Evolutionary conservation across 768 basidiomycete genomes (phyloP), one percentile per base, ranked within the genome.

Genomic region (Dacryopinax spathularia): DNA sequence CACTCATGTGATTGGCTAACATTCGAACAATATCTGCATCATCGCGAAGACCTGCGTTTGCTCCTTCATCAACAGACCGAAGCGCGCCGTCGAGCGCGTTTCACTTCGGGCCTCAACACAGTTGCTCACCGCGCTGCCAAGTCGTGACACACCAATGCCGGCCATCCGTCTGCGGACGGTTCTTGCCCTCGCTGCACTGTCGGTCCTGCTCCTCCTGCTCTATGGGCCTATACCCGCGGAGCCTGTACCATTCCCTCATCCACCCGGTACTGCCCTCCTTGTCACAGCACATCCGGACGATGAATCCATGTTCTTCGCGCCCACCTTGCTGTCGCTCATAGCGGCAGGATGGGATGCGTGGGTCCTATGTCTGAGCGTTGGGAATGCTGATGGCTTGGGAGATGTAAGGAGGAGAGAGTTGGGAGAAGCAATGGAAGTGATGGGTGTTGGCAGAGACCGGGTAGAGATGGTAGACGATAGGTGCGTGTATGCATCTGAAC

Each of bases 281-380:
- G 73, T 97, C 44, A 95, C 93, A 0, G 91, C 93, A 29, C 93
- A 97, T 71, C 93, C 93, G 1, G 93, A 96, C 71, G 93, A 97
- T 72, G 93, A 96, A 75, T 85, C 84, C 72, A 82, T 94, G 80
- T 97, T 97, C 79, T 97, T 97, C 72, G 84, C 85, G 2, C 93
- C 93, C 0, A 92, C 90, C 0, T 72, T 95, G 15, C 75, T 86
- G 33, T 78, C 81, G 1, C 77, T 93, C 33, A 65, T 65, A 20
- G 65, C 63, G 60, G 39, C 25, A 20, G 68, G 71, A 15, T 69
- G 67, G 63, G 74, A 80, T 22, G 70, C 88, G 0, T 82, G 76
- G 66, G 87, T 82, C 0, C 70, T 94, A 18, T 92, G 89, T 65
- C 70, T 97, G 62, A 31, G 56, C 9, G 18, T 37, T 75, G 77